These are phyloP conservation scores for Rhynchospora pubera DNA, from an alignment of 176 grass and related monocot species.

Conservation along the genomic window DNA sequence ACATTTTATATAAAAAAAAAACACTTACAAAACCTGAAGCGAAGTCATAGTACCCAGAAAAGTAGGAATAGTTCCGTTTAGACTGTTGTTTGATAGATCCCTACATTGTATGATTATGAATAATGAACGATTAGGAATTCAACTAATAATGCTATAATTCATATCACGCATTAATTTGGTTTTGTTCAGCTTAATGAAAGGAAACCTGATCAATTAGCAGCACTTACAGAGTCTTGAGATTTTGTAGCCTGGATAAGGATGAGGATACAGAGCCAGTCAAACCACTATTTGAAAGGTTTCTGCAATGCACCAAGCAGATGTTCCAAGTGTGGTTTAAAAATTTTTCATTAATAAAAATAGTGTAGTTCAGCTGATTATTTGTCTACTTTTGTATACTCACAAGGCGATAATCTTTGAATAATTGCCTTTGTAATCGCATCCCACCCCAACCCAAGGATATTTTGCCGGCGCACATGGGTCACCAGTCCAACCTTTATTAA, in stretches of 20 bases:
- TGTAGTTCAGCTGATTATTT: background rate
- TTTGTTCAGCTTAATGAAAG: too few species aligned
- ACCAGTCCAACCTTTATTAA: constrained; percentile 21
- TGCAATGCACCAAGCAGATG: background rate
- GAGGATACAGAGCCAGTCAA: background rate
- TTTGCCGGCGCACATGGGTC: constrained; percentile 16
- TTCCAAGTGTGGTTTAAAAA: background rate
- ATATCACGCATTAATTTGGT: too few species aligned
- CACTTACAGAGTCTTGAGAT: background rate
- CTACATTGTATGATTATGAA: background rate
- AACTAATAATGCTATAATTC: background rate
- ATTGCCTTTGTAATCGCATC: background rate
- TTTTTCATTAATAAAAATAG: background rate
- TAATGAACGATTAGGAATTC: background rate
- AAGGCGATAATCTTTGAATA: background rate
- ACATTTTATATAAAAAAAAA: too few species aligned
- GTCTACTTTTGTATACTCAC: background rate
- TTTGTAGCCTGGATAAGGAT: background rate
- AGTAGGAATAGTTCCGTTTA: background rate
- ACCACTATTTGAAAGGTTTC: background rate
- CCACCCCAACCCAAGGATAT: constrained; percentile 3
- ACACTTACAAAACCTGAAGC: background rate
- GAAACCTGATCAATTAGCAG: too few species aligned
- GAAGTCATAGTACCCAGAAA: background rate
- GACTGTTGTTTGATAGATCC: background rate